Base-by-base conservation (phyloP, 106 monocot genomes). In the Iris macrosiphon region DNA sequence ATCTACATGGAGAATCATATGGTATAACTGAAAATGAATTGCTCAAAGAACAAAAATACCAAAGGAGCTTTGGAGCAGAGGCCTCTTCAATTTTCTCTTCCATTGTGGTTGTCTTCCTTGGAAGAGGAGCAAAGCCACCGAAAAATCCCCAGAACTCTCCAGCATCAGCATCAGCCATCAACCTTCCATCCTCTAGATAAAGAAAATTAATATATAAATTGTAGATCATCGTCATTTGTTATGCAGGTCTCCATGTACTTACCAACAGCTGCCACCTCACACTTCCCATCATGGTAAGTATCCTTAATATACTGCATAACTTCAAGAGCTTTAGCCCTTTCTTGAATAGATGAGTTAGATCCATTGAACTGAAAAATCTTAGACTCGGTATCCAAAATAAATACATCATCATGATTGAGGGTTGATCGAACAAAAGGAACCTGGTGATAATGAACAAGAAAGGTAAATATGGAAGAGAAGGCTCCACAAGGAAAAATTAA, bases 121-220 rank as follows among this genome's bases (percentile, higher is more conserved):
- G 62, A 72, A 91, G 78, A 57, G 90, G 90, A 75, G 85, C 90
- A 72, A 75, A 81, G 28, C 90, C 90, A 40, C 90, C 90, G 72
- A 91, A 91, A 25, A 81, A 57, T 46, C 66, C 72, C 90, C 85
- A 91, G 45, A 91, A 91, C 18, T 91, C 90, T 61, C 85, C 85
- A 49, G 85, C 59, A 40, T 85, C 90, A 60, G 81, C 64, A 78
- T 91, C 81, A 59, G 78, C 81, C 75, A 91, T 75, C 67, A 91
- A 62, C 51, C 63, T 78, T 13, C 85, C 90, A 75, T 91, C 90
- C 77, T 81, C 90, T 91, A 20, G 4, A 45, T 31, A 20, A 30
- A 12, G 3, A 23, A 13, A 1, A 61, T 23, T n/a, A n/a, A n/a
- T n/a, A n/a, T n/a, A n/a, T n/a, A 42, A 8, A 18, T 9, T 11